phyloP scores from a whole-genome alignment of 768 basidiomycete species.

The Suillus cothurnatus region DNA sequence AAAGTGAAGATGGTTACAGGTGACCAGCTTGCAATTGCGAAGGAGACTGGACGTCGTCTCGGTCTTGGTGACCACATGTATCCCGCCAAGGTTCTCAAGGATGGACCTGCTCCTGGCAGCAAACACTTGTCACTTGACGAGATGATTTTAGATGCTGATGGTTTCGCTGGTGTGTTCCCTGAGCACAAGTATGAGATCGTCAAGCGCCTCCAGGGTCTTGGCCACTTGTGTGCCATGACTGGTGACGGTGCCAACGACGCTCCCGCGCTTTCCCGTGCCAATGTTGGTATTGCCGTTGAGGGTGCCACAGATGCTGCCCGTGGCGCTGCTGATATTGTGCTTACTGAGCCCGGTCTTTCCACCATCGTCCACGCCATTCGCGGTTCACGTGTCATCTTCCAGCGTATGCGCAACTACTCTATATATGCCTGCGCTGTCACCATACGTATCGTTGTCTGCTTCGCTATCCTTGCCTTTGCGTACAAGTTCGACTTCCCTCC shows the following conservation, averaged over 20 bases:
- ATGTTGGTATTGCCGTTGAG: conserved; percentile 99
- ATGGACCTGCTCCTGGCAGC: conserved; percentile 86
- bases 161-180: conserved; percentile 98
- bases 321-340: conserved; percentile 97
- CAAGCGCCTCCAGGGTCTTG: conserved; percentile 95
- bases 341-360: conserved; percentile 97
- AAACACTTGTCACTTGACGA: conserved; percentile 87
- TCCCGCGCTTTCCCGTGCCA: conserved; percentile 95
- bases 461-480: conserved; percentile 91
- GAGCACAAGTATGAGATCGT: conserved; percentile 99
- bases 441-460: conserved; percentile 98
- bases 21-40: conserved; percentile 99
- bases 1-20: conserved; percentile 99
- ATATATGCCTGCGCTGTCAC: conserved; percentile 97
- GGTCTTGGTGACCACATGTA: conserved; percentile 99
- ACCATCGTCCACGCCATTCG: conserved; percentile 99
- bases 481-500: conserved; percentile 99
- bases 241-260: conserved; percentile 99
- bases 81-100: conserved; percentile 98
- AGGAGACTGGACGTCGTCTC: conserved; percentile 98
- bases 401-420: conserved; percentile 99
- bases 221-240: conserved; percentile 97
- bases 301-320: conserved; percentile 99
- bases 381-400: conserved; percentile 98
- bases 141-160: conserved; percentile 99